Percentiles rank a stretch among this genome's conserved stretches.
Conservation (phyloP, 148 eudicot species). For the Vaccinium darrowii region DNA sequence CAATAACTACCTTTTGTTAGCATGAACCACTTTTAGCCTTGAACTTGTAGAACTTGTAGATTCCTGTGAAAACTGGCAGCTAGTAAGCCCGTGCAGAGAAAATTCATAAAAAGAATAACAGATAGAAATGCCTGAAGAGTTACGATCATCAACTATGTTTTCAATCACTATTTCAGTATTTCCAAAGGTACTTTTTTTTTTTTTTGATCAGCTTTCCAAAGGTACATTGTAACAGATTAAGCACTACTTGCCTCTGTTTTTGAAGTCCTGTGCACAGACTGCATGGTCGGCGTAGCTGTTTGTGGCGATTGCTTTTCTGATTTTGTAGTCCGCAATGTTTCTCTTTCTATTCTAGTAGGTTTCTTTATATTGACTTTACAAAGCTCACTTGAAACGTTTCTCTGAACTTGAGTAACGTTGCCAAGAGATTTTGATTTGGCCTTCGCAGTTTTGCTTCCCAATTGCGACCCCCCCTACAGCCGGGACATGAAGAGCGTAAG, state of each 20-base stretch:
- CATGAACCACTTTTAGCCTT: constrained; percentile 21
- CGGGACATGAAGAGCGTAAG: constrained; percentile 20
- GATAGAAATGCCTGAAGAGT: background rate
- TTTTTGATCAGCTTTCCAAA: too few species aligned
- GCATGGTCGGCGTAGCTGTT: constrained; percentile 14
- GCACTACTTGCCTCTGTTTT: constrained; percentile 37
- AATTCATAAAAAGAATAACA: background rate
- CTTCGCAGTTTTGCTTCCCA: constrained; percentile 28
- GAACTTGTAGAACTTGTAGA: constrained; percentile 13
- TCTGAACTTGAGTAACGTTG: constrained; percentile 19
- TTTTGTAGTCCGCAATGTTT: constrained; percentile 20
- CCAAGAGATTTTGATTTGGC: constrained; percentile 26
- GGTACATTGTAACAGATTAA: background rate
- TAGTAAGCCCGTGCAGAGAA: background rate
- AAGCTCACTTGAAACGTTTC: constrained; percentile 21
- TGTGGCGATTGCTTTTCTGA: constrained; percentile 31
- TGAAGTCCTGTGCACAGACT: constrained; percentile 19
- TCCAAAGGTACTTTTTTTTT: background rate
- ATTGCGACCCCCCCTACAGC: constrained; percentile 29
- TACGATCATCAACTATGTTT: background rate
- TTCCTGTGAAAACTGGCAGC: constrained; percentile 28
- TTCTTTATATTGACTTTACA: constrained; percentile 29
- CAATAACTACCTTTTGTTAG: constrained; percentile 38
- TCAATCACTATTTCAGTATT: background rate
- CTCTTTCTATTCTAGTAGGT: constrained; percentile 27